Percentiles rank a stretch among this genome's conserved stretches.
These are phyloP conservation scores for Albizia julibrissin DNA, from an alignment of 306 rosid species.

Conservation along the genomic window DNA sequence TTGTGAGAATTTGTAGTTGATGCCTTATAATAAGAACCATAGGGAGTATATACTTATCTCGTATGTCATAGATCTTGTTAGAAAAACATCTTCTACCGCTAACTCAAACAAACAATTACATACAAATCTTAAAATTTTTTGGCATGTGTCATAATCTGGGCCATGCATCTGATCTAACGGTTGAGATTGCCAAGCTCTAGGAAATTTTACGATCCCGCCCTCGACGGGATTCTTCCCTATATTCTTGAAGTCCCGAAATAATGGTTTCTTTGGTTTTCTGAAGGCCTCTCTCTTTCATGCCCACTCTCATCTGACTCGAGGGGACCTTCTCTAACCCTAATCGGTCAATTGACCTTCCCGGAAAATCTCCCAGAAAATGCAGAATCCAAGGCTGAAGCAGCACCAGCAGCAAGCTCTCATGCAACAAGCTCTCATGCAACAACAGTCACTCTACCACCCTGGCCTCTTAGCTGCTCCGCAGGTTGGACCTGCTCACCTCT, in stretches of 20 bases:
- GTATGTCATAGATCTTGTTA: too few species aligned
- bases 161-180: background rate
- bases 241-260: background rate
- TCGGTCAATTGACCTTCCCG: slow-evolving; percentile 38
- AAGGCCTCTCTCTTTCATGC: slow-evolving; percentile 30
- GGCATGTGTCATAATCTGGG: background rate
- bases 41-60: too few species aligned
- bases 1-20: too few species aligned
- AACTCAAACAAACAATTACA: too few species aligned
- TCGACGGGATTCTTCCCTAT: background rate
- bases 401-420: slow-evolving; percentile 74
- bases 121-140: background rate
- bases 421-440: slow-evolving; percentile 97
- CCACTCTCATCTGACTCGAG: slow-evolving; percentile 24
- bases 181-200: background rate
- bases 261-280: slow-evolving; percentile 23
- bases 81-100: too few species aligned
- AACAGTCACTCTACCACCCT: slow-evolving; percentile 95
- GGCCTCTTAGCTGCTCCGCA: slow-evolving; percentile 97
- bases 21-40: too few species aligned
- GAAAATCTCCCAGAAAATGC: slow-evolving; percentile 63
- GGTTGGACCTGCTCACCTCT: slow-evolving; percentile 48
- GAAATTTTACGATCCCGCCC: background rate
- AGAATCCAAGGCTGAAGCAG: slow-evolving; percentile 94
- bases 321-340: slow-evolving; percentile 65